Conservation (phyloP, 768 basidiomycete species). For the Auricularia sp. region DNA sequence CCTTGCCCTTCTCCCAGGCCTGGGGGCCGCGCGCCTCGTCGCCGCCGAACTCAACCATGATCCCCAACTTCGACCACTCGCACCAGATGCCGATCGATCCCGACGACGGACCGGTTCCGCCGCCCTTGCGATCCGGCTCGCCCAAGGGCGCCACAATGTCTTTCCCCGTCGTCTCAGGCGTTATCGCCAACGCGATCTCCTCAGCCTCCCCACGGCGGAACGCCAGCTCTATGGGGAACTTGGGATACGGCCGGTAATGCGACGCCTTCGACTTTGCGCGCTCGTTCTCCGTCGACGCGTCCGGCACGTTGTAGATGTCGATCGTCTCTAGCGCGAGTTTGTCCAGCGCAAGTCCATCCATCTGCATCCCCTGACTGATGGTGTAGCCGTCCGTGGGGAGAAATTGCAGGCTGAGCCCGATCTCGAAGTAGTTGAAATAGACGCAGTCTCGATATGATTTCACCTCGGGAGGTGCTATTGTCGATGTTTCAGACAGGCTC, state of each 20-base stretch:
- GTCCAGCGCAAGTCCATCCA: conserved; percentile 40
- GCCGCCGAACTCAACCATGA: conserved; percentile 83
- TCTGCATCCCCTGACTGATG: conserved; percentile 34
- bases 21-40: conserved; percentile 67
- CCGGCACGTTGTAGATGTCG: conserved; percentile 69
- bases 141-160: conserved; percentile 68
- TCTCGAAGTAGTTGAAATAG: conserved; percentile 73
- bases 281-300: conserved; percentile 14
- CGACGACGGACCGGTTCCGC: conserved; percentile 72
- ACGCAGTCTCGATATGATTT: conserved; percentile 75
- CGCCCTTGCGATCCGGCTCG: conserved; percentile 86
- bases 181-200: conserved; percentile 28
- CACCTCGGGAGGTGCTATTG: conserved; percentile 42
- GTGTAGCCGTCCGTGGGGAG: conserved; percentile 55
- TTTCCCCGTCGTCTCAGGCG: conserved; percentile 52
- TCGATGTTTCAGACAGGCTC: not conserved
- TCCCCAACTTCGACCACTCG: conserved; percentile 73
- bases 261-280: conserved; percentile 19
- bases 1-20: conserved; percentile 82
- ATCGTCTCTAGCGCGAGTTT: conserved; percentile 56
- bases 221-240: conserved; percentile 40
- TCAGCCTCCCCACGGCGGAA: conserved; percentile 5
- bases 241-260: conserved; percentile 48
- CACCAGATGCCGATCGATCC: conserved; percentile 90
- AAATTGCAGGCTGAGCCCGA: conserved; percentile 80